Evolutionary conservation across 2,329 filamentous ascomycete species (phyloP), one percentile per base, ranked within the genome.

Genomic region (Tolypocladium endophyticum): DNA sequence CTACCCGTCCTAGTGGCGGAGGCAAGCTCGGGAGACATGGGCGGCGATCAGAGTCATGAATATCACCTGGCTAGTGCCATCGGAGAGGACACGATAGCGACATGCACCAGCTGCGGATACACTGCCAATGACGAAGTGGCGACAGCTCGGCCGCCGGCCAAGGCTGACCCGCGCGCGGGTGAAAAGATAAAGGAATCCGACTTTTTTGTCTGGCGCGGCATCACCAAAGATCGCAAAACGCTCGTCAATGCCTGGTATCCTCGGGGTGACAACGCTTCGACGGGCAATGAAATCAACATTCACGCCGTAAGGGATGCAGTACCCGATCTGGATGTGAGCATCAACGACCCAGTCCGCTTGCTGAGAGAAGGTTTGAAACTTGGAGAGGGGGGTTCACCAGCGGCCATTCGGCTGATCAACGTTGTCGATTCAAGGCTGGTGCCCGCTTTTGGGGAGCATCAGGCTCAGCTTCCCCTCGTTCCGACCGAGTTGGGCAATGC

Each of bases 1-100:
- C 72, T 99, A 18, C 91, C 91, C 0, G 90, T 94, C 64, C 73
- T 96, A 0, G 87, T 95, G 25, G 93, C 93, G 1, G 86, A 90
- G 66, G 94, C 94, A 8, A 92, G 92, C 71, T 97, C 93, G 1
- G 94, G 94, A n/a, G 90, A 91, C 64, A 99, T 99, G 84, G 94
- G 94, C 38, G 94, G 94, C 16, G 88, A 87, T 64, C 75, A 96
- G 43, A 97, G 92, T 71, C 94, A 99, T 71, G 94, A 99, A 69
- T 99, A 95, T 70, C 94, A 97, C 70, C 87, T 96, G 57, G 82
- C 88, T 1, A 90, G 87, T 36, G 70, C 82, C 0, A 86, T 88
- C 56, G 94, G 94, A 9, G 94, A 97, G 71, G 94, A 99, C 68
- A 87, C 84, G 1, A 81, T 99, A 43, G 84, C 95, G 63, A 87